These are phyloP conservation scores for Aspergillus arachidicola DNA, from an alignment of 2,329 filamentous ascomycete genomes.

Conservation along the genomic window DNA sequence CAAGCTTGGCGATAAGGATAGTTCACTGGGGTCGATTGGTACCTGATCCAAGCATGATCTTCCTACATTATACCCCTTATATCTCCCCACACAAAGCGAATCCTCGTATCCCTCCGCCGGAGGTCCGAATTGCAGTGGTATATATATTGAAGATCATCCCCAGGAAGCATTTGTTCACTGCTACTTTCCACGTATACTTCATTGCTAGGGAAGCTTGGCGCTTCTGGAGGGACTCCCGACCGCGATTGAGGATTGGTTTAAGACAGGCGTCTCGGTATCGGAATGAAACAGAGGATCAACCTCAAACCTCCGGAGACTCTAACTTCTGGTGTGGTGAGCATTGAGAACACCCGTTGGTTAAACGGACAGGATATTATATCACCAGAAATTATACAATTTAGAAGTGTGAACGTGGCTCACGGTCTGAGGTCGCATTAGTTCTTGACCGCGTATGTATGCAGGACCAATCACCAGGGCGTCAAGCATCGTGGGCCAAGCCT, in stretches of 20 bases:
- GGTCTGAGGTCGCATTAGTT: background rate
- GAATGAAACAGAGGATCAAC: background rate
- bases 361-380: background rate
- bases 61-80: background rate
- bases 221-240: background rate
- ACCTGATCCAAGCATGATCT: background rate
- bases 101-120: background rate
- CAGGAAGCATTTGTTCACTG: background rate
- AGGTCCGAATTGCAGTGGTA: background rate
- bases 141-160: background rate
- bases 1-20: background rate
- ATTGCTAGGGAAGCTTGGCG: background rate
- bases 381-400: background rate
- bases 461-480: background rate
- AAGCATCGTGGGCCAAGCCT: conserved; percentile 2
- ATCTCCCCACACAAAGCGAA: background rate
- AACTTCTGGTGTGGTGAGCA: background rate
- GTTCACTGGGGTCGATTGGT: background rate
- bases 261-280: background rate
- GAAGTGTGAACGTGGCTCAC: background rate
- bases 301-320: background rate
- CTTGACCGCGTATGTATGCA: background rate
- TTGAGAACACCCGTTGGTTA: background rate
- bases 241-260: background rate
- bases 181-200: background rate